These are phyloP conservation scores for Dactylonectria estremocensis DNA, from an alignment of 2,329 filamentous ascomycete genomes.

Conservation along the genomic window DNA sequence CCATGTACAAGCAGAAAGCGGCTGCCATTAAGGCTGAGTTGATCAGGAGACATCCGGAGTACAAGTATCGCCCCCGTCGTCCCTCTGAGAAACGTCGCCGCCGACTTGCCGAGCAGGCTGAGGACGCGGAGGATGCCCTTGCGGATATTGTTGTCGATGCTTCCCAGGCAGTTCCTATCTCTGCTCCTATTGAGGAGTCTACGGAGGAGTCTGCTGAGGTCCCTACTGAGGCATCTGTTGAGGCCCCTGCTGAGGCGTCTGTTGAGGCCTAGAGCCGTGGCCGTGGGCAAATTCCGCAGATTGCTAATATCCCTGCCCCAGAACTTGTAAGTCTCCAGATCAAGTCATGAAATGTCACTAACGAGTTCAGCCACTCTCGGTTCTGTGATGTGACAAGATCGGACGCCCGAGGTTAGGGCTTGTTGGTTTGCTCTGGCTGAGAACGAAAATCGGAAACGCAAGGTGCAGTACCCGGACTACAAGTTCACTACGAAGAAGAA, in stretches of 20 bases:
- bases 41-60: slow-evolving; percentile 53
- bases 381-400: slow-evolving; percentile 49
- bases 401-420: slow-evolving; percentile 40
- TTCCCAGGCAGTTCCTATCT: background rate
- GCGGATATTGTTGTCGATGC: too few species aligned
- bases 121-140: too few species aligned
- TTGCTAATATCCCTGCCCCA: slow-evolving; percentile 47
- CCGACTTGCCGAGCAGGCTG: slow-evolving; percentile 1
- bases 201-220: slow-evolving; percentile 17
- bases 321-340: slow-evolving; percentile 49
- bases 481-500: slow-evolving; percentile 42
- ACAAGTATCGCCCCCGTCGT: slow-evolving; percentile 58
- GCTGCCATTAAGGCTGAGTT: slow-evolving; percentile 51
- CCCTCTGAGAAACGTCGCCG: slow-evolving; percentile 46
- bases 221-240: slow-evolving; percentile 38
- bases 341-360: background rate
- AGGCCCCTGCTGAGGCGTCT: too few species aligned
- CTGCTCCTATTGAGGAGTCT: slow-evolving; percentile 40
- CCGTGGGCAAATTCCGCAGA: slow-evolving; percentile 46
- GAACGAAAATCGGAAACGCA: slow-evolving; percentile 48
- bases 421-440: slow-evolving; percentile 43
- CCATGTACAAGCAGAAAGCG: slow-evolving; percentile 52
- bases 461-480: slow-evolving; percentile 48
- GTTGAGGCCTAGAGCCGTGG: slow-evolving; percentile 50
- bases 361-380: slow-evolving; percentile 47